Conservation (phyloP, 129 eudicot genomes). For the Arctium lappa region DNA sequence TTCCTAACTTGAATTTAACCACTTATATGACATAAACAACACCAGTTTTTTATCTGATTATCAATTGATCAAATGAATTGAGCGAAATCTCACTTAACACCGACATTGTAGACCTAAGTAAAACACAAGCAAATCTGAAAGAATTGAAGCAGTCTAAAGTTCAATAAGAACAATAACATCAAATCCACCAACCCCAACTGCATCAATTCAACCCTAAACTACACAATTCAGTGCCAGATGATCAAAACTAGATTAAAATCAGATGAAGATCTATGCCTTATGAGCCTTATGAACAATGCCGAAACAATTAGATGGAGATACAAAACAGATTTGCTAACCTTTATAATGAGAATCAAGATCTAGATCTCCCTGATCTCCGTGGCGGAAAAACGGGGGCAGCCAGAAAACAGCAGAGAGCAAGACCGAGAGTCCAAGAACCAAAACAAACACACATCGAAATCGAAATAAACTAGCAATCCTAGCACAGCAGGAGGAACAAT, state of each 20-base stretch:
- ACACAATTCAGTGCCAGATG: slow-evolving; percentile 9
- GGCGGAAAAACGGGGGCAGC: slow-evolving; percentile 67
- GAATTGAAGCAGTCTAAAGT: background rate
- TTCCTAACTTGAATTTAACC: background rate
- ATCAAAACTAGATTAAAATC: background rate
- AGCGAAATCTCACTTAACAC: background rate
- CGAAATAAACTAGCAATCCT: slow-evolving; percentile 26
- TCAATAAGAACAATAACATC: background rate
- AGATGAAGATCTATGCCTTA: slow-evolving; percentile 26
- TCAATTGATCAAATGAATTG: background rate
- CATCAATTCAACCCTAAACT: slow-evolving; percentile 17
- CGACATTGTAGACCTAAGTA: slow-evolving; percentile 5
- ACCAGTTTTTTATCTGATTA: background rate
- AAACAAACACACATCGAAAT: slow-evolving; percentile 64
- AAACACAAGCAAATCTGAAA: slow-evolving; percentile 9
- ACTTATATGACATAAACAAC: background rate
- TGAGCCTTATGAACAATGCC: slow-evolving; percentile 8
- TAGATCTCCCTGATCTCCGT: slow-evolving; percentile 58
- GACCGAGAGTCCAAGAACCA: slow-evolving; percentile 69
- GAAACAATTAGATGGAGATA: background rate
- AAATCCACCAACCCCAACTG: background rate
- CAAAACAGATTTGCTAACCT: slow-evolving; percentile 45
- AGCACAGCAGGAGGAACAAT: slow-evolving; percentile 15
- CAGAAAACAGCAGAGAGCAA: slow-evolving; percentile 82
- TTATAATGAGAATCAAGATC: slow-evolving; percentile 72